Percentiles rank a stretch among this genome's conserved stretches.
Evolutionary conservation across 2,329 filamentous ascomycete species (phyloP).

Genomic region (Biscogniauxia sp.): DNA sequence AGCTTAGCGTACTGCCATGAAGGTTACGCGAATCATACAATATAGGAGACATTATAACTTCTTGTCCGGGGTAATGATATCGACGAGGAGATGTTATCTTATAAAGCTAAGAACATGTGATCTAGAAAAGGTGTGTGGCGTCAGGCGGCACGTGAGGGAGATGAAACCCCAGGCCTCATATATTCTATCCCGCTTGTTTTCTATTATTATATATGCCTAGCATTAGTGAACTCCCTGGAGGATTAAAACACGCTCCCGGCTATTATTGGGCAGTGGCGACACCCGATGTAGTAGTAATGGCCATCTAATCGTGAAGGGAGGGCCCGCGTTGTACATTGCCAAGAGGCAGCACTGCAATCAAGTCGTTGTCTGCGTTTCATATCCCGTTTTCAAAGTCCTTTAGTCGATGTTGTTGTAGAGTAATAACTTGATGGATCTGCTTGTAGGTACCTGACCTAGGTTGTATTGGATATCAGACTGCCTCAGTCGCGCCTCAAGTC

Average conservation of each 20-base stretch:
- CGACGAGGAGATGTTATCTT: background rate
- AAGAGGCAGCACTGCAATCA: conserved; percentile 4
- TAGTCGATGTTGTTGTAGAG: background rate
- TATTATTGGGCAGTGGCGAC: conserved; percentile 20
- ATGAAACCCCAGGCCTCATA: background rate
- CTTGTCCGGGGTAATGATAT: background rate
- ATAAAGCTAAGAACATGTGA: background rate
- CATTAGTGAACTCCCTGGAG: conserved; percentile 4
- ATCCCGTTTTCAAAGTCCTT: background rate
- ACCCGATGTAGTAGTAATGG: conserved; percentile 4
- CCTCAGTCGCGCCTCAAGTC: background rate
- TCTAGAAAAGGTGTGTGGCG: background rate
- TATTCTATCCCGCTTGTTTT: background rate
- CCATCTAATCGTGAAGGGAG: conserved; percentile 15
- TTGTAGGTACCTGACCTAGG: conserved; percentile 2
- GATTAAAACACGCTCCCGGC: conserved; percentile 19
- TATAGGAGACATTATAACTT: background rate
- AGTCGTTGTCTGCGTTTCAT: conserved; percentile 5
- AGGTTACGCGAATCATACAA: background rate
- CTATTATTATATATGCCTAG: background rate
- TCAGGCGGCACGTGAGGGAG: background rate
- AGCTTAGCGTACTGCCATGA: background rate
- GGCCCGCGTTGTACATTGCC: conserved; percentile 10
- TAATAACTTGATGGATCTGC: background rate
- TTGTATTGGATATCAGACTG: background rate